Percentiles rank a stretch among this genome's conserved stretches.
These are phyloP conservation scores for Eucalyptus curtisii DNA, from an alignment of 345 rosid species.

Conservation along the genomic window DNA sequence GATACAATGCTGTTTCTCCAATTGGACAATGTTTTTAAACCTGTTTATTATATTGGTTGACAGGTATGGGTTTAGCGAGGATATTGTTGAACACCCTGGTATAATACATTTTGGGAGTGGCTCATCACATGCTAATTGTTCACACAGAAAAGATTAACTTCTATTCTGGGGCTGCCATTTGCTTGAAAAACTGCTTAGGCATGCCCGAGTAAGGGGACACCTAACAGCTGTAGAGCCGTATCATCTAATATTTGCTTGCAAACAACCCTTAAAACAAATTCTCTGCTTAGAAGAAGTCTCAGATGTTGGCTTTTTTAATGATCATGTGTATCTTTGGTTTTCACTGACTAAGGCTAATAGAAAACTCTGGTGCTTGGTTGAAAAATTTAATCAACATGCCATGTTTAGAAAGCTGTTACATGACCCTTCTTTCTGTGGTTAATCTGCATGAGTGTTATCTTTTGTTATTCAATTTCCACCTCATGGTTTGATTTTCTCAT, in stretches of 20 bases:
- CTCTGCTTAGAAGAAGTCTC: neutral
- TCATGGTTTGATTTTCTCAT: neutral
- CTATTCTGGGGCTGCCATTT: neutral
- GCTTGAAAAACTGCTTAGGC: neutral
- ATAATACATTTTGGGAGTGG: neutral
- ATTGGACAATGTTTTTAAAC: neutral
- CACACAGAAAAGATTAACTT: neutral
- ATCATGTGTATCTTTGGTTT: neutral
- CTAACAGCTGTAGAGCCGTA: neutral
- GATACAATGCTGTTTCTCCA: neutral
- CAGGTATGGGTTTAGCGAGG: conserved; percentile 95
- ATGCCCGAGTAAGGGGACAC: neutral
- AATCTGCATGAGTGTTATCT: neutral
- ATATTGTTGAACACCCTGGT: conserved; percentile 89
- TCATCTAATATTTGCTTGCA: neutral
- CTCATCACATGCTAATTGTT: neutral
- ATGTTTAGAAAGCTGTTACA: neutral
- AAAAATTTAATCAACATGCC: neutral
- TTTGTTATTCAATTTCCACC: neutral
- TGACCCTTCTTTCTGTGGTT: neutral
- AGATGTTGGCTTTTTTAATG: neutral
- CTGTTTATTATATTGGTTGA: neutral
- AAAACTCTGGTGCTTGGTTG: neutral
- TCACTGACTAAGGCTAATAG: neutral
- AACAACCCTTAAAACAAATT: neutral